Evolutionary conservation across 139 green algal species (phyloP).

Genomic region (Choricystis sp.): DNA sequence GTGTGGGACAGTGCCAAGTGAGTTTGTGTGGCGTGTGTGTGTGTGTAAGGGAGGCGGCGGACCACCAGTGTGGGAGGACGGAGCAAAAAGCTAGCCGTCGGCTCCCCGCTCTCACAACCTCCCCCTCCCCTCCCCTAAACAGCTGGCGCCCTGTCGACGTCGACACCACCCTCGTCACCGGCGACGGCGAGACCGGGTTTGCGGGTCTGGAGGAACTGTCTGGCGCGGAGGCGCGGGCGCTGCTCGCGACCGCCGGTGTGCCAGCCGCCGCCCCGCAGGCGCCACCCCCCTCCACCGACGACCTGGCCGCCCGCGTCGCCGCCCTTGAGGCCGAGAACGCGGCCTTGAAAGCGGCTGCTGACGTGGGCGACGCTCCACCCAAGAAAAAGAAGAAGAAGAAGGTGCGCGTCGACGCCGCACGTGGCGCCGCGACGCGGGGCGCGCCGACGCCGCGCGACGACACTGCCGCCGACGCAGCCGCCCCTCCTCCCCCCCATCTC

Average conservation of each 20-base stretch:
- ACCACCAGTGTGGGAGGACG: too few species aligned
- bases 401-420: slow-evolving; percentile 2
- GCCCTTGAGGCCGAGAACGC: slow-evolving; percentile 23
- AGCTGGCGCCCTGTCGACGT: slow-evolving; percentile 22
- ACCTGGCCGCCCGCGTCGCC: slow-evolving; percentile 10
- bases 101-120: too few species aligned
- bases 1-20: too few species aligned
- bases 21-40: too few species aligned
- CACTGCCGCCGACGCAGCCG: slow-evolving; percentile 7
- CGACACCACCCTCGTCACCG: slow-evolving; percentile 41
- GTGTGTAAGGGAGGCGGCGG: too few species aligned
- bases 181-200: slow-evolving; percentile 59
- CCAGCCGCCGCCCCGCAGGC: not conserved
- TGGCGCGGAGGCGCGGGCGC: not conserved
- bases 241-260: not conserved
- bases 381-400: slow-evolving; percentile 15
- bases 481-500: not conserved
- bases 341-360: slow-evolving; percentile 5
- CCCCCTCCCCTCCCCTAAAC: not conserved
- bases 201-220: slow-evolving; percentile 47
- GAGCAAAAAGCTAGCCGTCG: too few species aligned
- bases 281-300: slow-evolving; percentile 1
- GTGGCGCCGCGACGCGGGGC: slow-evolving; percentile 1
- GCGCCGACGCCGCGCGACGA: not conserved
- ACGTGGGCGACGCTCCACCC: slow-evolving; percentile 7